These are phyloP conservation scores for Avena sativa DNA, from an alignment of 176 grass and related monocot genomes.

Conservation along the genomic window DNA sequence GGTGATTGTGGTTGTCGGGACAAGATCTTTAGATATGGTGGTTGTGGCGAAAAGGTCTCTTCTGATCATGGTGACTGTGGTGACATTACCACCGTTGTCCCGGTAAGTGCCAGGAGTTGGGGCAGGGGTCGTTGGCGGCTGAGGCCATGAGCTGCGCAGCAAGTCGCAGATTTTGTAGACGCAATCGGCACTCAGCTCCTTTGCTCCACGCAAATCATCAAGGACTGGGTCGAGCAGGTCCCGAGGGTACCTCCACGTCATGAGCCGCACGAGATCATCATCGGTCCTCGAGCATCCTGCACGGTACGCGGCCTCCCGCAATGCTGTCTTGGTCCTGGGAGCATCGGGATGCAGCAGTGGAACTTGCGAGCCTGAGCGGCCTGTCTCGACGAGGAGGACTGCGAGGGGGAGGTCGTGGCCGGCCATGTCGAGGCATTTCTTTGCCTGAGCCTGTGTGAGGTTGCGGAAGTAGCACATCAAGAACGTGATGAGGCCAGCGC, in stretches of 20 bases:
- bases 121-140: background rate
- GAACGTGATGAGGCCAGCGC: background rate
- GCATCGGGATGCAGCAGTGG: background rate
- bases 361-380: background rate
- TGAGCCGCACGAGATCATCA: too few relatives aligned
- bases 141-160: background rate
- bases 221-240: background rate
- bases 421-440: background rate
- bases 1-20: background rate
- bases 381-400: background rate
- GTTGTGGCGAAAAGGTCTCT: background rate
- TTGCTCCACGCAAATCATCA: background rate
- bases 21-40: conserved; percentile 2
- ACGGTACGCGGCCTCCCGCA: background rate
- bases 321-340: background rate
- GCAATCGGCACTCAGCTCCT: background rate
- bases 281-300: too few relatives aligned
- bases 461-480: background rate
- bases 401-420: background rate
- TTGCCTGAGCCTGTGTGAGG: background rate
- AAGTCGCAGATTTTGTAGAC: background rate
- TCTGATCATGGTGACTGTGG: background rate
- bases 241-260: too few relatives aligned
- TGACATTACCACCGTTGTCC: background rate
- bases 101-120: background rate